Conservation (phyloP, 306 rosid species). For the Medicago truncatula region DNA sequence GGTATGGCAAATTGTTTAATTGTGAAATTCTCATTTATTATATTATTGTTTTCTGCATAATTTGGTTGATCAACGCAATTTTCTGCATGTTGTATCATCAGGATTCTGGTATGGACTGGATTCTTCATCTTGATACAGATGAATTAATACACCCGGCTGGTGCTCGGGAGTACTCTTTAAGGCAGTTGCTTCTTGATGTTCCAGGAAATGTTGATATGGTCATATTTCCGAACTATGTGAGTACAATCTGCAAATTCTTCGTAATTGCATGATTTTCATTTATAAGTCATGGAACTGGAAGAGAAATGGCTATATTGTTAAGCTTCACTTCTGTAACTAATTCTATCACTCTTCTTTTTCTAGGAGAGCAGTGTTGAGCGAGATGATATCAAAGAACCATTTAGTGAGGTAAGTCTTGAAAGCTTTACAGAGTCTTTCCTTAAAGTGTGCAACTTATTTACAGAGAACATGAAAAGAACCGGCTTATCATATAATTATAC, state of each 20-base stretch:
- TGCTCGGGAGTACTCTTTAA: constrained; percentile 86
- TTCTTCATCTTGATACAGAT: constrained; percentile 95
- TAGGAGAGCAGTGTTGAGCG: constrained; percentile 96
- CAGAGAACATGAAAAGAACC: neutral
- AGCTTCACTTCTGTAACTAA: constrained; percentile 40
- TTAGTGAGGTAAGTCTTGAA: constrained; percentile 73
- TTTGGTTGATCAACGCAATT: constrained; percentile 31
- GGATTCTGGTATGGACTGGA: constrained; percentile 98
- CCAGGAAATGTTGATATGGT: constrained; percentile 93
- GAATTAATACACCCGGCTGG: constrained; percentile 96
- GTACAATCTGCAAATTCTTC: constrained; percentile 49
- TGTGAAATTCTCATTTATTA: neutral
- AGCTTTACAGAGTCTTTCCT: constrained; percentile 30
- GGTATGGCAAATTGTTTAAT: constrained; percentile 62
- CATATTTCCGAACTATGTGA: constrained; percentile 92
- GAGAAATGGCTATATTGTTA: constrained; percentile 12
- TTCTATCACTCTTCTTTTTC: constrained; percentile 32
- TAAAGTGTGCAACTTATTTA: constrained; percentile 18
- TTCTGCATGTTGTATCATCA: constrained; percentile 47
- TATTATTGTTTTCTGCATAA: neutral
- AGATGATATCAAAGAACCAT: constrained; percentile 94
- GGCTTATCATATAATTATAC: too few species aligned
- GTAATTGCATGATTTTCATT: constrained; percentile 16
- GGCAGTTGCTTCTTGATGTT: constrained; percentile 89
- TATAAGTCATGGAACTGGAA: constrained; percentile 35